Percentiles rank a stretch among this genome's conserved stretches.
Evolutionary conservation across 306 rosid species (phyloP).

Genomic region (Acacia melanoxylon): DNA sequence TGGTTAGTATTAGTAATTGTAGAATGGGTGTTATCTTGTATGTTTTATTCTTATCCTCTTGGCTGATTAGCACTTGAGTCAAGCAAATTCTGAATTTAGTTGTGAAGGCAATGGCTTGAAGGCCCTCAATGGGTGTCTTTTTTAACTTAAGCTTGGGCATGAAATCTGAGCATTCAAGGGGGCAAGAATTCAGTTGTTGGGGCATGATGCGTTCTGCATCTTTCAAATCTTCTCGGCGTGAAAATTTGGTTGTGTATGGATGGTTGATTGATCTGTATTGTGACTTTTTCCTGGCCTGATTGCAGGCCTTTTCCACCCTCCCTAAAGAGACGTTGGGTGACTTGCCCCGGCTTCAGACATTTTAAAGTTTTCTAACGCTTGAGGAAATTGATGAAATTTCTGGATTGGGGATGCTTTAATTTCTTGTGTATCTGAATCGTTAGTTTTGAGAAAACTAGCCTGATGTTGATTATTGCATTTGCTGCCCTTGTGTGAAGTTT

Average conservation of each 20-base stretch:
- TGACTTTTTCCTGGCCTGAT: not conserved
- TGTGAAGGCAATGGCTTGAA: not conserved
- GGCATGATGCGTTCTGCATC: not conserved
- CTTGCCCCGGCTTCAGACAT: not conserved
- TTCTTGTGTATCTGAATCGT: not conserved
- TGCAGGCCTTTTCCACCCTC: not conserved
- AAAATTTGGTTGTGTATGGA: not conserved
- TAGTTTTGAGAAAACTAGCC: not conserved
- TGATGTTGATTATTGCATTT: not conserved
- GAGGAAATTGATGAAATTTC: not conserved
- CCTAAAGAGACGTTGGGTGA: not conserved
- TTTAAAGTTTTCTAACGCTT: not conserved
- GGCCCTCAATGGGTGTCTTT: not conserved
- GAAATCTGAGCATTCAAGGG: not conserved
- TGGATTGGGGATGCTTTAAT: not conserved
- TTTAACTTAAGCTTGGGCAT: too few species aligned
- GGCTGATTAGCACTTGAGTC: not conserved
- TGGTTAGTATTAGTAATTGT: not conserved
- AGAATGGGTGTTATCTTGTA: not conserved
- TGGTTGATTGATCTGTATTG: not conserved
- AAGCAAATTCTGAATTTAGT: slow-evolving; percentile 4
- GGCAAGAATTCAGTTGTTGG: not conserved
- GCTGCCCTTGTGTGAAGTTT: not conserved
- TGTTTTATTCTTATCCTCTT: not conserved
- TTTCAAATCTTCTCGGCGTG: not conserved